phyloP scores from a whole-genome alignment of 768 basidiomycete species.

The Tricholoma sp. region DNA sequence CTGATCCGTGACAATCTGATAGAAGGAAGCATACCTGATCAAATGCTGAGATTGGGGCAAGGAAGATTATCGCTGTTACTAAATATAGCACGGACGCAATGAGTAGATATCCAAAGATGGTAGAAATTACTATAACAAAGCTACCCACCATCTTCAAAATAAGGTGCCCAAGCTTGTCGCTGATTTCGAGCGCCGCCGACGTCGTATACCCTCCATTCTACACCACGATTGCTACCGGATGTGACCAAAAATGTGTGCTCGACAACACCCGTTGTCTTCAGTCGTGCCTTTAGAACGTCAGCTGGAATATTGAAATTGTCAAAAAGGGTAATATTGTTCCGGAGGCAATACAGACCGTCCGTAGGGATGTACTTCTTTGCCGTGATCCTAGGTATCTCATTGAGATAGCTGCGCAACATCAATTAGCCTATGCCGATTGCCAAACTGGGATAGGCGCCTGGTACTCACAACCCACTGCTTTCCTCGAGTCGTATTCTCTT shows the following conservation, averaged over 20 bases:
- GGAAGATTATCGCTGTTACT: conserved; percentile 87
- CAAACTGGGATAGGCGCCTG: neutral
- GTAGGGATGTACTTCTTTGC: conserved; percentile 79
- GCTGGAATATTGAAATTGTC: conserved; percentile 32
- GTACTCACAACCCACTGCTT: conserved; percentile 77
- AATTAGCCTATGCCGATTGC: neutral
- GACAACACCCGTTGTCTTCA: conserved; percentile 79
- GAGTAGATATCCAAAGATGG: conserved; percentile 1
- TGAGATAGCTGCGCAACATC: conserved; percentile 54
- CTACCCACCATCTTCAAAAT: conserved; percentile 74
- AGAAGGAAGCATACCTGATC: conserved; percentile 49
- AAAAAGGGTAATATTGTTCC: conserved; percentile 13
- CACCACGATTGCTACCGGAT: conserved; percentile 48
- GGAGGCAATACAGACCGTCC: conserved; percentile 44
- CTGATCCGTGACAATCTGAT: conserved; percentile 3
- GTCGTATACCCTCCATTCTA: conserved; percentile 81
- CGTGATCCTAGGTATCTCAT: conserved; percentile 77
- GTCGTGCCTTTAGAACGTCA: conserved; percentile 73
- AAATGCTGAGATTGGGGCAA: conserved; percentile 84
- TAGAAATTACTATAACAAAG: neutral
- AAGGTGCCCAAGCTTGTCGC: conserved; percentile 84
- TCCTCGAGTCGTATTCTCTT: conserved; percentile 69
- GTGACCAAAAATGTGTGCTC: conserved; percentile 73
- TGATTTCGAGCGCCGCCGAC: conserved; percentile 80
- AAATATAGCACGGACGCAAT: conserved; percentile 3